Base-by-base conservation (phyloP, 306 rosid genomes). In the Abrus precatorius region DNA sequence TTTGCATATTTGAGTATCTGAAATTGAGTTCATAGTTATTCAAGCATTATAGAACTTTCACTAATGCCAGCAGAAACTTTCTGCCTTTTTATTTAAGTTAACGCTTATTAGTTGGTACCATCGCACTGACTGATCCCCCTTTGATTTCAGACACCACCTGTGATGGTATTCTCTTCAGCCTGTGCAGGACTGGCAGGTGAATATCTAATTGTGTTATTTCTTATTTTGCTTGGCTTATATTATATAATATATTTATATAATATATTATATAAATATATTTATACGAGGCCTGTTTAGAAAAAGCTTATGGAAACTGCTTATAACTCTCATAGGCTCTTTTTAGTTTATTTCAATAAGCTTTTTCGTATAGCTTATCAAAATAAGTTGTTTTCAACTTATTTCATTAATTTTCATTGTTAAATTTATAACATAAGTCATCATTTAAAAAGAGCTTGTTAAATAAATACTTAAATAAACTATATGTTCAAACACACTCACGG, bases 151-250 rank as follows among this genome's bases (percentile, higher is more conserved):
- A 89, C 98, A 73, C 98, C 98, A 1, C 98, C 98, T 9, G 97
- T 95, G 89, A 83, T 92, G 34, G 86, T 95, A 72, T 91, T 92
- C 85, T 95, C 98, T 85, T 95, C 97, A 27, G 91, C 92, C 73
- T 95, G 94, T 74, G 98, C 98, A 12, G 97, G 97, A 75, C 77
- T 92, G 78, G 90, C 97, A 85, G 97, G 97, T 92, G 13, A 80
- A 49, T 82, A 41, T 60, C 69, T 69, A 27, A 82, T 30, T 38
- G 28, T 55, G 53, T 44, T 54, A 14, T 66, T 36, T 5, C 73
- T 36, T 48, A 63, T 53, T 73, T 79, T 82, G 28, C 72, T 73
- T 66, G 11, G 30, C 41, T 61, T 72, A 54, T 57, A 52, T 36
- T 2, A 0, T 36, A 4, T 36, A 2, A 36, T 0, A 36, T 2